Evolutionary conservation across 805 yeast genomes (phyloP).

Genomic region (Soucietia sequanensis): DNA sequence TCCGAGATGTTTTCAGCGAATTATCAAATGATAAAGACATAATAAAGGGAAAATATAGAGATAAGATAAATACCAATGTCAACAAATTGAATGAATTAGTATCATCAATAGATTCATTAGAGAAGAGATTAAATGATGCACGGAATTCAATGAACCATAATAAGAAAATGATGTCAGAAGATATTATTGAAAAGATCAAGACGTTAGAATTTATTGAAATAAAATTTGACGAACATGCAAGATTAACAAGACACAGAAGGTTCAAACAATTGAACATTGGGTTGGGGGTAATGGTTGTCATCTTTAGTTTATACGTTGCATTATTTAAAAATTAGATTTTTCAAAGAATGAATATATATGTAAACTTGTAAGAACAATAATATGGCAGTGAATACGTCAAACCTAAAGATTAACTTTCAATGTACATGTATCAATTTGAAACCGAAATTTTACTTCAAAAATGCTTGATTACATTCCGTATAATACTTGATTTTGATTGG

Average conservation of each 20-base stretch:
- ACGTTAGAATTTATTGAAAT: conserved; percentile 30
- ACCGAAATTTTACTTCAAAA: too few relatives aligned
- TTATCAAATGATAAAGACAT: conserved; percentile 15
- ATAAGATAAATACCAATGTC: conserved; percentile 25
- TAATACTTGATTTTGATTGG: too few relatives aligned
- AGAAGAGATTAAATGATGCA: conserved; percentile 22
- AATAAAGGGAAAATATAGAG: conserved; percentile 19
- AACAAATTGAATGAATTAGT: conserved; percentile 27
- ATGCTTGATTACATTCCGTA: too few relatives aligned
- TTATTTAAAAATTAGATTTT: too few relatives aligned
- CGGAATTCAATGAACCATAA: conserved; percentile 21
- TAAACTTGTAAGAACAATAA: too few relatives aligned
- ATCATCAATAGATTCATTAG: conserved; percentile 22
- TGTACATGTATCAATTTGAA: too few relatives aligned
- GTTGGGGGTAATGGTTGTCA: conserved; percentile 14
- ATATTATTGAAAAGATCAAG: conserved; percentile 26
- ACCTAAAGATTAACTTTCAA: too few relatives aligned
- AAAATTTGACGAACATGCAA: conserved; percentile 26
- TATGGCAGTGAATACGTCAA: too few relatives aligned
- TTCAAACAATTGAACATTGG: conserved; percentile 26
- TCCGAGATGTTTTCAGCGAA: conserved; percentile 16
- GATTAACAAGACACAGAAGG: conserved; percentile 21
- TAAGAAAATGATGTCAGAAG: conserved; percentile 24
- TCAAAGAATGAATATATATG: too few relatives aligned
- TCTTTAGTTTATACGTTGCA: conserved; percentile 14